These are phyloP conservation scores for Dictyostelium purpureum DNA, from an alignment of 78 protist species.

Conservation along the genomic window DNA sequence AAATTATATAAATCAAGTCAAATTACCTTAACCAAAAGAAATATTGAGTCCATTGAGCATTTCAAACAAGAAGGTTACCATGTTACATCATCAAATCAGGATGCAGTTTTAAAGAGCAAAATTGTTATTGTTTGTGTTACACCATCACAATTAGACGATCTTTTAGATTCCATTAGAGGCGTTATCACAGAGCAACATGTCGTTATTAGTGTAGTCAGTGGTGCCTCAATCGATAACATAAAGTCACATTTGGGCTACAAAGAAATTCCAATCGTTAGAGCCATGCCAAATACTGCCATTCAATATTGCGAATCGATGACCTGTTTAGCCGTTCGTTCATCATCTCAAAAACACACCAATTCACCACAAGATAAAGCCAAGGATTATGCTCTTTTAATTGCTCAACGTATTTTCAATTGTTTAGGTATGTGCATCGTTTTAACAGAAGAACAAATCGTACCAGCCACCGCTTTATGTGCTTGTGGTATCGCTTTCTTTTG, in stretches of 20 bases:
- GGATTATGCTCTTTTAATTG: slow-evolving; percentile 21
- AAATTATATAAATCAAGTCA: background rate
- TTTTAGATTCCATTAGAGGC: slow-evolving; percentile 11
- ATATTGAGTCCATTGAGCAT: slow-evolving; percentile 13
- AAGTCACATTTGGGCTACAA: background rate
- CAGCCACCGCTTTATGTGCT: slow-evolving; percentile 83
- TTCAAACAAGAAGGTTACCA: slow-evolving; percentile 19
- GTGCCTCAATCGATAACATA: slow-evolving; percentile 33
- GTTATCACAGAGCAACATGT: slow-evolving; percentile 36
- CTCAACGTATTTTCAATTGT: slow-evolving; percentile 32
- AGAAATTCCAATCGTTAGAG: slow-evolving; percentile 47
- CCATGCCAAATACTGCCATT: slow-evolving; percentile 84
- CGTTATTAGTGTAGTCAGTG: slow-evolving; percentile 43
- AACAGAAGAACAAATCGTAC: slow-evolving; percentile 78
- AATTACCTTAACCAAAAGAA: slow-evolving; percentile 51
- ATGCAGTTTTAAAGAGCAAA: slow-evolving; percentile 16
- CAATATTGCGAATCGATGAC: slow-evolving; percentile 77
- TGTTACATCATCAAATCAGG: slow-evolving; percentile 26
- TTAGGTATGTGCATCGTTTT: slow-evolving; percentile 36
- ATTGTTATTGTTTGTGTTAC: slow-evolving; percentile 57
- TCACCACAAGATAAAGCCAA: background rate
- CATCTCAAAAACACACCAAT: background rate
- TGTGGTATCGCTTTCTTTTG: slow-evolving; percentile 82
- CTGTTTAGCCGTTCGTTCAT: slow-evolving; percentile 59
- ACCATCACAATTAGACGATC: slow-evolving; percentile 52